A percentile compares a stretch with the other conserved stretches of the same genome.
Evolutionary conservation across 192 early-diverging fungal genomes (phyloP).

Genomic region (Backusella tuberculispora): DNA sequence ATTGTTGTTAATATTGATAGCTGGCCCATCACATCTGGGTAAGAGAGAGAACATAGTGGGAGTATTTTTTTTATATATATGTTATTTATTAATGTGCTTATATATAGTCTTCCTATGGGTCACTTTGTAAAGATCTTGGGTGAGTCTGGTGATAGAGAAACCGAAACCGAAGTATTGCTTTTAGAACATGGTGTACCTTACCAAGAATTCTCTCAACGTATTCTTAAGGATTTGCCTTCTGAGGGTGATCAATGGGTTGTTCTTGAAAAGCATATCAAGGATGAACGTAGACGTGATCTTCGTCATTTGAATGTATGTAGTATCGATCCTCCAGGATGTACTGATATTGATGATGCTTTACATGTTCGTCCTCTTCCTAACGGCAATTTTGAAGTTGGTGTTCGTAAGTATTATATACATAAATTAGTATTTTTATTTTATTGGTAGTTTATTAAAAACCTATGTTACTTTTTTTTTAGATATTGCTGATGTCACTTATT

Average conservation of each 20-base stretch:
- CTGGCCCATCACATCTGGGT: constrained; percentile 82
- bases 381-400: constrained; percentile 52
- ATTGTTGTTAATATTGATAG: constrained; percentile 93
- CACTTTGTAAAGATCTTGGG: constrained; percentile 94
- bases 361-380: constrained; percentile 71
- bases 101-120: constrained; percentile 69
- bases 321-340: constrained; percentile 99
- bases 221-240: constrained; percentile 79
- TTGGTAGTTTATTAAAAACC: not conserved
- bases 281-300: constrained; percentile 78
- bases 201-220: constrained; percentile 88
- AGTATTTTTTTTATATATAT: not conserved
- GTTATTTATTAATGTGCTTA: not conserved
- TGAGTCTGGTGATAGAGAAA: constrained; percentile 90
- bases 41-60: no score
- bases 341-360: constrained; percentile 99
- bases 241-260: constrained; percentile 92
- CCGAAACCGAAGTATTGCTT: constrained; percentile 95
- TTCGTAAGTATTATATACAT: constrained; percentile 52
- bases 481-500: constrained; percentile 97
- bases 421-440: not conserved
- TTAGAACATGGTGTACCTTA: constrained; percentile 97
- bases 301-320: constrained; percentile 87
- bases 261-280: constrained; percentile 65
- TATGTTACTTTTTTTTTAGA: constrained; percentile 47